A percentile compares a stretch with the other conserved stretches of the same genome.
phyloP scores from a whole-genome alignment of 2,329 filamentous ascomycete species.

The Ceratocystis ficicola region DNA sequence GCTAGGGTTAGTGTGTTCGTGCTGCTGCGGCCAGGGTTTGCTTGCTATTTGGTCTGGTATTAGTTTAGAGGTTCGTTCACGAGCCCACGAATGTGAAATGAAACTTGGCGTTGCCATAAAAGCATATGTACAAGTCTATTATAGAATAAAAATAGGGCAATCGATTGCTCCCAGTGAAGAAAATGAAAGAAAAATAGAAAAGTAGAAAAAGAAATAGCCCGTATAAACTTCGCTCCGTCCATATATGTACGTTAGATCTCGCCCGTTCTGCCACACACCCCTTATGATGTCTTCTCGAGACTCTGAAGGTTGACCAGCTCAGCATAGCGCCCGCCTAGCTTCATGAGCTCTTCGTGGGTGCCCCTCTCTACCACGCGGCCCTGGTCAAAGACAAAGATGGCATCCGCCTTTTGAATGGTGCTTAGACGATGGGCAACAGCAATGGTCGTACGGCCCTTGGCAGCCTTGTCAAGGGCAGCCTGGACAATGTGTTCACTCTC shows the following conservation, averaged over 20 bases:
- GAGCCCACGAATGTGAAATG: too few relatives aligned
- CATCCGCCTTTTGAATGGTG: conserved; percentile 87
- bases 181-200: neutral
- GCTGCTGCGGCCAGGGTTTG: neutral
- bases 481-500: conserved; percentile 72
- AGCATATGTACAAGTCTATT: conserved; percentile 5
- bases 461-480: conserved; percentile 66
- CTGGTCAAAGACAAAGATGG: conserved; percentile 94
- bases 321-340: conserved; percentile 57
- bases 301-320: conserved; percentile 73
- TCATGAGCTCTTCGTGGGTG: conserved; percentile 62
- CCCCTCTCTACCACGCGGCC: conserved; percentile 77
- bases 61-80: too few relatives aligned
- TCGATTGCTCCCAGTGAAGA: neutral
- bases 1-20: neutral
- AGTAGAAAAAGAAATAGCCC: neutral
- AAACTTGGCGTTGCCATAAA: too few relatives aligned
- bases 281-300: conserved; percentile 34
- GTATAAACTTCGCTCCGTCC: neutral
- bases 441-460: conserved; percentile 78
- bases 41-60: too few relatives aligned
- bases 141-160: neutral
- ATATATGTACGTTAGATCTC: neutral
- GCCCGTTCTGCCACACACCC: neutral
- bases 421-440: conserved; percentile 85